These are phyloP conservation scores for Lodderomyces margitis DNA, from an alignment of 1,139 yeast genomes.

Conservation along the genomic window DNA sequence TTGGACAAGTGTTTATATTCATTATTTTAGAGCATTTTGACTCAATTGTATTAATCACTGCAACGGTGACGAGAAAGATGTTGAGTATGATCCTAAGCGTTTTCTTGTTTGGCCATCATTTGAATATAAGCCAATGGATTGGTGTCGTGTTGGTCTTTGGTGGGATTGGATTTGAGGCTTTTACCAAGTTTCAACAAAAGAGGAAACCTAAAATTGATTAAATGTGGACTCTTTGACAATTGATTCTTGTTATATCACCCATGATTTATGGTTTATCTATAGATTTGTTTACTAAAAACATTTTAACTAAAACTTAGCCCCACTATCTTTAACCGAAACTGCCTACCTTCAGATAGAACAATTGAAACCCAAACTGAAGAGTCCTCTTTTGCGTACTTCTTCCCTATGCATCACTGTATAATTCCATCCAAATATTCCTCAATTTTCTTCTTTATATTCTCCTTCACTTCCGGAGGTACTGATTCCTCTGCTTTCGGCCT, in stretches of 20 bases:
- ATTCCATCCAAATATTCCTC: conserved; percentile 59
- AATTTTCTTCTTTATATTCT: conserved; percentile 58
- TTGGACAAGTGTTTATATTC: conserved; percentile 92
- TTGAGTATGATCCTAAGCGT: conserved; percentile 90
- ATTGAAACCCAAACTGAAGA: too few relatives aligned
- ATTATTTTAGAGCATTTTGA: conserved; percentile 81
- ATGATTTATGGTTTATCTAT: too few relatives aligned
- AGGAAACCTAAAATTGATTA: conserved; percentile 3
- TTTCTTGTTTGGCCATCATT: conserved; percentile 73
- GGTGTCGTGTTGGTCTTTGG: conserved; percentile 80
- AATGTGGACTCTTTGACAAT: too few relatives aligned
- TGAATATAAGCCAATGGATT: conserved; percentile 64
- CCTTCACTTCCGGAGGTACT: conserved; percentile 66
- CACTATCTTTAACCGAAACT: too few relatives aligned
- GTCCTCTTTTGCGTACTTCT: too few relatives aligned
- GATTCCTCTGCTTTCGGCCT: conserved; percentile 66
- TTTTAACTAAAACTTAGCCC: too few relatives aligned
- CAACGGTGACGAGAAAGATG: conserved; percentile 96
- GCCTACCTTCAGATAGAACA: too few relatives aligned
- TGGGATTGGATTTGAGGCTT: conserved; percentile 49
- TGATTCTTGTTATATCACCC: too few relatives aligned
- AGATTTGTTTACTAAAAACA: too few relatives aligned
- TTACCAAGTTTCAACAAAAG: conserved; percentile 15
- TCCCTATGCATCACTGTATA: conserved; percentile 26
- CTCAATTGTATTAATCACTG: conserved; percentile 80